Conservation (phyloP, 73 alveolate species). For the Paramecium bursaria region DNA sequence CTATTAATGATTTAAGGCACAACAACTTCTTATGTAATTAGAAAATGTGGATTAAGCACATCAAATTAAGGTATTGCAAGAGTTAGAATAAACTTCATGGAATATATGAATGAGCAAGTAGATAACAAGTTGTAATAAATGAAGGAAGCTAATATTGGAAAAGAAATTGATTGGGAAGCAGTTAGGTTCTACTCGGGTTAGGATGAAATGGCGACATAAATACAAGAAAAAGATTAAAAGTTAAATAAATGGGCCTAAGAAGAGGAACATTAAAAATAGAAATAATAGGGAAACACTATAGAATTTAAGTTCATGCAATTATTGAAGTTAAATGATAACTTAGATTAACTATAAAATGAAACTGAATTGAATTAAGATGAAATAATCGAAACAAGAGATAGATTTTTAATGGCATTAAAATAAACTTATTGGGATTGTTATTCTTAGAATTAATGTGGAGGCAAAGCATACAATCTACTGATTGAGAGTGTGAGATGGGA, state of each 20-base stretch:
- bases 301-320: conserved; percentile 32
- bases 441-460: conserved; percentile 64
- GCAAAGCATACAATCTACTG: conserved; percentile 51
- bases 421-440: conserved; percentile 72
- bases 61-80: conserved; percentile 60
- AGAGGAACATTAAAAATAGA: conserved; percentile 60
- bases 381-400: conserved; percentile 73
- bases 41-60: conserved; percentile 50
- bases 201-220: background rate
- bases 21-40: conserved; percentile 22
- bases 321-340: conserved; percentile 12
- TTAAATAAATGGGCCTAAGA: conserved; percentile 47
- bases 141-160: conserved; percentile 16
- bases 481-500: conserved; percentile 70
- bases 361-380: conserved; percentile 68
- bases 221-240: conserved; percentile 51
- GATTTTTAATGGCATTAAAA: conserved; percentile 76
- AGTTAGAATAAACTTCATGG: conserved; percentile 63
- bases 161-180: conserved; percentile 35
- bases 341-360: background rate
- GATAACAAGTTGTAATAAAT: conserved; percentile 28
- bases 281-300: conserved; percentile 56
- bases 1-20: too few relatives aligned
- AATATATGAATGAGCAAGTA: conserved; percentile 68
- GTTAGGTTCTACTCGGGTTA: conserved; percentile 14